Percentiles rank a stretch among this genome's conserved stretches.
These are phyloP conservation scores for Hawksworthiomyces lignivorus DNA, from an alignment of 2,329 filamentous ascomycete genomes.

Conservation along the genomic window DNA sequence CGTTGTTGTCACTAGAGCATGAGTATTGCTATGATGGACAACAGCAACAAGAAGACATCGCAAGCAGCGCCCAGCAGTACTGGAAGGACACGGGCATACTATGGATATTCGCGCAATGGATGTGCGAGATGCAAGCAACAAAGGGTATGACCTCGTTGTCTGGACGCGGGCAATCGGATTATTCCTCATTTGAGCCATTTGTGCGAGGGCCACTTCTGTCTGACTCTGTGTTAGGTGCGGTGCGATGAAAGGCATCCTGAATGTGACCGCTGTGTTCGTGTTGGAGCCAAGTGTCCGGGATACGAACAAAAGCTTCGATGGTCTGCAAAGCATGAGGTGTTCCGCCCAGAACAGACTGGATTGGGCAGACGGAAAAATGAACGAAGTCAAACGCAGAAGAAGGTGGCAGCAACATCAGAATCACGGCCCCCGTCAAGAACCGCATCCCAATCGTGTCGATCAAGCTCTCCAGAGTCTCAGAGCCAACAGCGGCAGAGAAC, in stretches of 20 bases:
- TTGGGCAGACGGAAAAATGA: conserved; percentile 1
- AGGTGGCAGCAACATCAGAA: no score
- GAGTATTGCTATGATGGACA: conserved; percentile 4
- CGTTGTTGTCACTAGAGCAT: no score
- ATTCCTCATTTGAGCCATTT: no score
- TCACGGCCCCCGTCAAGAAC: no score
- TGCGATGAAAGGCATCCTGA: conserved; percentile 16
- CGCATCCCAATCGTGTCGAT: no score
- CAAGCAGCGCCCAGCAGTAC: conserved; percentile 1
- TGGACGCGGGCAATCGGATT: no score
- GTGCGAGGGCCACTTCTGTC: no score
- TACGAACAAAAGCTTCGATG: conserved; percentile 38
- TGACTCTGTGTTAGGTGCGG: conserved; percentile 10
- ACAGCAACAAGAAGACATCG: conserved; percentile 1
- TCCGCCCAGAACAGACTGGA: conserved; percentile 3
- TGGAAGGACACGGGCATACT: conserved; percentile 10
- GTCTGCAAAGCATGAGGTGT: conserved; percentile 40
- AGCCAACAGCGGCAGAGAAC: neutral
- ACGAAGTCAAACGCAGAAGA: neutral
- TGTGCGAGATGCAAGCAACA: conserved; percentile 17
- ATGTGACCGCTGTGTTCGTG: conserved; percentile 35
- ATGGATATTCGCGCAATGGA: conserved; percentile 17
- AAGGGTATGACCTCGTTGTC: conserved; percentile 7
- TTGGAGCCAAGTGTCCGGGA: conserved; percentile 35
- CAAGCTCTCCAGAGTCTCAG: neutral